Percentiles rank a stretch among this genome's conserved stretches.
phyloP scores from a whole-genome alignment of 495 filamentous ascomycete genomes.

The Annulohypoxylon maeteangense region DNA sequence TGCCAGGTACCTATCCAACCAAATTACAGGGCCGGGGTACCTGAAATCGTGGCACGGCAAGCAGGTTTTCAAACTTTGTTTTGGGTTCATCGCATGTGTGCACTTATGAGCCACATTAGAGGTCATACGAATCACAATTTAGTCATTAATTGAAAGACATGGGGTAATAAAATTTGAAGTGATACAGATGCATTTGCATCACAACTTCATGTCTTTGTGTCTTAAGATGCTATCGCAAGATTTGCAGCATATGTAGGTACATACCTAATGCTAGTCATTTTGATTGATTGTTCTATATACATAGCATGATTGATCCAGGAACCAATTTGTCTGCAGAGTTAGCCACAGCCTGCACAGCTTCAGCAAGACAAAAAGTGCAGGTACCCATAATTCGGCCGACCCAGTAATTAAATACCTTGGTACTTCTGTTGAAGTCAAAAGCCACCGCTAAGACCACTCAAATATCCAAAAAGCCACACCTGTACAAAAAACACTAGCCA shows the following conservation, averaged over 20 bases:
- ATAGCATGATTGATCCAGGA: background rate
- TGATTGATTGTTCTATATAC: background rate
- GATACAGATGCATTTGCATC: background rate
- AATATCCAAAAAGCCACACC: background rate
- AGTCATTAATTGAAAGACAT: constrained; percentile 10
- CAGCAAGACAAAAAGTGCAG: background rate
- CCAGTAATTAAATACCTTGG: background rate
- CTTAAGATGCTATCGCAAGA: background rate
- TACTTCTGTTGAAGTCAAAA: background rate
- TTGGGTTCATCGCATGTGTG: background rate
- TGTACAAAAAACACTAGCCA: background rate
- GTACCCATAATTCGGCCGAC: background rate
- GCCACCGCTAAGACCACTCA: background rate
- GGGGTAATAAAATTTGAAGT: background rate
- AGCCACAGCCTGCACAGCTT: background rate
- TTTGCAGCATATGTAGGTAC: background rate
- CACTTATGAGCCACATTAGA: constrained; percentile 18
- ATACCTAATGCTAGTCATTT: background rate
- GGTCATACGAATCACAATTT: constrained; percentile 8
- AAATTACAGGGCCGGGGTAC: constrained; percentile 34
- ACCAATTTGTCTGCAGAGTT: background rate
- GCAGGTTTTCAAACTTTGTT: background rate
- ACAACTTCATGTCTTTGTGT: background rate
- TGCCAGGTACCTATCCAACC: constrained; percentile 16
- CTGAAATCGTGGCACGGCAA: constrained; percentile 22